Base-by-base conservation (phyloP, 1,284 basidiomycete species). In the Ustilago bromivora region DNA sequence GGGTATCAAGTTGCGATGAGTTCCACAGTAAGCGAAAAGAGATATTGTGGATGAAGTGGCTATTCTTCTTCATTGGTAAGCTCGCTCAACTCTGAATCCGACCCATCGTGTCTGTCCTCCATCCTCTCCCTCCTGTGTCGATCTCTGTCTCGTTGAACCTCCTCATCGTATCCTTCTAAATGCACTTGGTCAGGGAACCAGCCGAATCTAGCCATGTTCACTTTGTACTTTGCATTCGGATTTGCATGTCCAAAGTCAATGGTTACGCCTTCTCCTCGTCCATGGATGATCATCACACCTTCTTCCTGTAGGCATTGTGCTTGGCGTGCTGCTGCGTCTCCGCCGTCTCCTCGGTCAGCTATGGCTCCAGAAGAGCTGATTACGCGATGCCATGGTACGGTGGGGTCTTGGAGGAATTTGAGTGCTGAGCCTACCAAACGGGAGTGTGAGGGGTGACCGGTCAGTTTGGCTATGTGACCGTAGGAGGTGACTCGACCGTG, bases 321-420 rank as follows among this genome's bases (percentile, higher is more conserved):
- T 61, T 86, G 84, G 1, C 78, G 15, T 2, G 59, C 46, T 4
- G 84, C 84, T 4, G 79, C 84, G 3, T 66, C 52, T 1, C 84
- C 84, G 13, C 82, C 82, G 61, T 85, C 84, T 12, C 84, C 84
- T n/a, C 84, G 72, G 28, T 82, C 80, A 7, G 83, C 78, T 57
- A 86, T 84, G 32, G 75, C 67, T 2, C 84, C 84, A 13, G 72
- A 75, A 0, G 84, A 63, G 15, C 71, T 62, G 43, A 86, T 74
- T 31, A 86, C 84, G 10, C 84, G 75, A 43, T 82, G 81, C 82
- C 84, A 84, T 0, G 82, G 84, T 5, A 84, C 79, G 15, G 60
- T 47, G 38, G 69, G 62, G 31, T 75, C 76, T 52, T 79, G 75
- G 17, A 85, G 60, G 63, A 80, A 79, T 54, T 84, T 84, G 10